Percentiles rank a stretch among this genome's conserved stretches.
phyloP scores from a whole-genome alignment of 306 rosid genomes.

The Citrullus amarus region DNA sequence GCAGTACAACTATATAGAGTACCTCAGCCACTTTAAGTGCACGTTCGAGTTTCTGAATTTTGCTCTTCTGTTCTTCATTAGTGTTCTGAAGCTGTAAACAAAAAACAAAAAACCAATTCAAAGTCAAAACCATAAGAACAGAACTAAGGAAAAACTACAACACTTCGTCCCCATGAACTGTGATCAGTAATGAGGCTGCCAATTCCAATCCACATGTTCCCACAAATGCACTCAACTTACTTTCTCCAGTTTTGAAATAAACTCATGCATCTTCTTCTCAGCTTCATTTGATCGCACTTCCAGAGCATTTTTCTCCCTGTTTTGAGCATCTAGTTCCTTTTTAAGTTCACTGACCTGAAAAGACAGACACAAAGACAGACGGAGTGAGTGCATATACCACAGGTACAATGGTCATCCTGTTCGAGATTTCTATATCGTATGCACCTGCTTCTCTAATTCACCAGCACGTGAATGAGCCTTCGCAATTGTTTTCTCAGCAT shows the following conservation, averaged over 20 bases:
- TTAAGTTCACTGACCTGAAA: slow-evolving; percentile 53
- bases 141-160: not conserved
- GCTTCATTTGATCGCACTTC: slow-evolving; percentile 42
- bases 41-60: slow-evolving; percentile 54
- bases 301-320: slow-evolving; percentile 46
- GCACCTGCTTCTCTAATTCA: slow-evolving; percentile 78
- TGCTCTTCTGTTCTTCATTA: slow-evolving; percentile 54
- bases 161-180: not conserved
- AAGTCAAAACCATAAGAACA: slow-evolving; percentile 9
- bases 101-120: not conserved
- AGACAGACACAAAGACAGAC: not conserved
- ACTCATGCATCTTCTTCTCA: slow-evolving; percentile 32
- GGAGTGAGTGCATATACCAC: not conserved
- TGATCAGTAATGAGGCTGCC: not conserved
- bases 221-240: slow-evolving; percentile 33
- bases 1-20: slow-evolving; percentile 16
- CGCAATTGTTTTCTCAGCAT: slow-evolving; percentile 39
- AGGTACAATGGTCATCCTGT: not conserved
- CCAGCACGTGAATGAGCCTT: slow-evolving; percentile 74
- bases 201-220: not conserved
- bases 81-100: slow-evolving; percentile 49
- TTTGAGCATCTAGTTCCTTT: slow-evolving; percentile 40
- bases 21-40: slow-evolving; percentile 69
- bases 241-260: slow-evolving; percentile 45
- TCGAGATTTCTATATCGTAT: slow-evolving; percentile 17